Evolutionary conservation across 495 filamentous ascomycete genomes (phyloP), one percentile per base, ranked within the genome.

Genomic region (Penicillium alfredii): DNA sequence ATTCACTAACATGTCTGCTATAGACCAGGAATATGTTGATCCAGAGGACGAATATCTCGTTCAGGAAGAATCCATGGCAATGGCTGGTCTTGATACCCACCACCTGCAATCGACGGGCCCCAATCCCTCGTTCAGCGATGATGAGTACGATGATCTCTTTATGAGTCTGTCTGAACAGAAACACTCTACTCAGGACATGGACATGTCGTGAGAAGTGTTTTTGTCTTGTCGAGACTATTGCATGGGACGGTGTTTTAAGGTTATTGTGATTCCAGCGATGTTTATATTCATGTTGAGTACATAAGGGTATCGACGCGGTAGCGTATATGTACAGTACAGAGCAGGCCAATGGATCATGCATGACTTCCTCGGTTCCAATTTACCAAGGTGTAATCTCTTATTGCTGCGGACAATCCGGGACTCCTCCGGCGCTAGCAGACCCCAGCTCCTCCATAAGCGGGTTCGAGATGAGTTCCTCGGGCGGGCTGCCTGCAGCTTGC

Each of bases 401-500:
- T 58, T 68, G 61, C 44, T 66, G 56, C 13, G 56, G 52, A 27
- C 61, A 71, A 21, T 71, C 64, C 6, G 67, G 65, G 8, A 59
- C 30, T 14, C 55, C 58, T 9, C 36, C 57, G 4, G 36, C 44
- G 11, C 43, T 49, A 8, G 27, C 44, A 30, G 52, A 53, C 27
- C 55, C 55, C 16, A 61, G 22, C 21, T 66, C 58, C 18, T 55
- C 64, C 52, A 63, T 55, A 24, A 60, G 55, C n/a, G 68, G 66
- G 53, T 94, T 87, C 14, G 88, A 84, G 30, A 98, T 82, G 8
- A 98, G 69, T 59, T 96, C 92, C 14, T 81, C 72, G 2, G 92
- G 92, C 6, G 90, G 92, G 25, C 83, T 87, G 4, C 92, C 92
- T 12, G 83, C 81, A 33, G 81, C 80, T 90, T 97, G 92, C 90